phyloP scores from a whole-genome alignment of 2,329 filamentous ascomycete species.

The Pyrenochaeta sp. region DNA sequence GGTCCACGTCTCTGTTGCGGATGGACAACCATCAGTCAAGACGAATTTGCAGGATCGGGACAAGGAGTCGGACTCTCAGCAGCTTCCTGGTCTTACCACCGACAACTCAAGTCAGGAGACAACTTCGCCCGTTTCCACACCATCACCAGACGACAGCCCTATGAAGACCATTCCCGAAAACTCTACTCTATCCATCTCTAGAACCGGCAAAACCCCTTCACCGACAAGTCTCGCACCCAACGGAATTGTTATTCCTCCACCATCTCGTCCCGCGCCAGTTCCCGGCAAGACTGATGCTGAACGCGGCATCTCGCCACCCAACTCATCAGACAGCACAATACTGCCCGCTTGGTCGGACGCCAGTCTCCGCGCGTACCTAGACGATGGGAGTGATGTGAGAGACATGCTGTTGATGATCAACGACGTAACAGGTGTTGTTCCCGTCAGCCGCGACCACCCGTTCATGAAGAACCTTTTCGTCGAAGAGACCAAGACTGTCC shows the following conservation, averaged over 20 bases:
- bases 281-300: constrained; percentile 25
- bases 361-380: constrained; percentile 86
- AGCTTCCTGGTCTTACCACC: constrained; percentile 72
- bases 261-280: constrained; percentile 49
- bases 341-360: constrained; percentile 84
- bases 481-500: constrained; percentile 85
- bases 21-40: constrained; percentile 49
- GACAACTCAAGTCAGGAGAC: constrained; percentile 75
- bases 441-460: constrained; percentile 84
- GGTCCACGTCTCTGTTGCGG: constrained; percentile 69
- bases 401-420: constrained; percentile 92
- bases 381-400: constrained; percentile 86
- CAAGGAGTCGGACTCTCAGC: constrained; percentile 41
- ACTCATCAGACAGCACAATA: constrained; percentile 56
- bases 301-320: constrained; percentile 34
- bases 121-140: constrained; percentile 48
- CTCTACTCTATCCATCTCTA: constrained; percentile 25
- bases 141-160: constrained; percentile 42
- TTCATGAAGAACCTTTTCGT: constrained; percentile 81
- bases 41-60: constrained; percentile 24
- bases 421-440: constrained; percentile 84
- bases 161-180: constrained; percentile 40
- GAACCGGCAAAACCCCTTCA: constrained; percentile 27
- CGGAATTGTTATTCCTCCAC: constrained; percentile 25
- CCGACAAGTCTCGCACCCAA: constrained; percentile 33